Percentiles rank a stretch among this genome's conserved stretches.
phyloP scores from a whole-genome alignment of 164 flowering plant genomes.

The Vitis amurensis region DNA sequence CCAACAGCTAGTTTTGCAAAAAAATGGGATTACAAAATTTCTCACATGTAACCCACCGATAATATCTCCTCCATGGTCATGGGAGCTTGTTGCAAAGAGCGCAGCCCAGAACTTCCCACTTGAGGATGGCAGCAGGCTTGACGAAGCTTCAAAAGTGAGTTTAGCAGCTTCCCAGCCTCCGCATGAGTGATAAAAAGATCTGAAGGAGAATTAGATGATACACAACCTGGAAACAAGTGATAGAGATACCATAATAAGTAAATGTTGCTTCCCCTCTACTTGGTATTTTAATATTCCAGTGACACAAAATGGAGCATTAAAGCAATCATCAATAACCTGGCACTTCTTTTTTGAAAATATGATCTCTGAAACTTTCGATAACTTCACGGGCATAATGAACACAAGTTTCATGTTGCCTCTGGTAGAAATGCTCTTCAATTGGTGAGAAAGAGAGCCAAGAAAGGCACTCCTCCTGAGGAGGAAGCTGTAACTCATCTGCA shows the following conservation, averaged over 20 bases:
- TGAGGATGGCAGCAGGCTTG: constrained; percentile 99
- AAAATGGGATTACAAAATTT: not conserved
- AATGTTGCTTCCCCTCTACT: no score
- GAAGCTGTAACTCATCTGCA: constrained; percentile 83
- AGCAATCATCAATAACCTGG: constrained; percentile 40
- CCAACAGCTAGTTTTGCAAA: not conserved
- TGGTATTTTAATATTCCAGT: no score
- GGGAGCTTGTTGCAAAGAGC: constrained; percentile 87
- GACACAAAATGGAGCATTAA: constrained; percentile 1
- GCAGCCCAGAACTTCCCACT: constrained; percentile 94
- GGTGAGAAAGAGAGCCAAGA: constrained; percentile 86
- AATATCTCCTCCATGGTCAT: constrained; percentile 97
- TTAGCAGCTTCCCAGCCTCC: constrained; percentile 83
- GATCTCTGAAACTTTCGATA: constrained; percentile 63
- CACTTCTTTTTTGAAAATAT: constrained; percentile 35
- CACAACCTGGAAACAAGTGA: constrained; percentile 36
- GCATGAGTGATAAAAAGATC: constrained; percentile 60
- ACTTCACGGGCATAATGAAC: constrained; percentile 68
- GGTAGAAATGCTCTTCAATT: constrained; percentile 90
- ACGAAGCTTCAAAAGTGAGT: constrained; percentile 92
- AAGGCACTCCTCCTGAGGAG: constrained; percentile 78
- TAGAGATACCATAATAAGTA: no score
- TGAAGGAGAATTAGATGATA: constrained; percentile 30
- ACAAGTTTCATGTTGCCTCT: constrained; percentile 93
- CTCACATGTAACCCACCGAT: constrained; percentile 41